Base-by-base conservation (phyloP, 1,284 basidiomycete genomes). In the Melampsora abietis-canadensis region DNA sequence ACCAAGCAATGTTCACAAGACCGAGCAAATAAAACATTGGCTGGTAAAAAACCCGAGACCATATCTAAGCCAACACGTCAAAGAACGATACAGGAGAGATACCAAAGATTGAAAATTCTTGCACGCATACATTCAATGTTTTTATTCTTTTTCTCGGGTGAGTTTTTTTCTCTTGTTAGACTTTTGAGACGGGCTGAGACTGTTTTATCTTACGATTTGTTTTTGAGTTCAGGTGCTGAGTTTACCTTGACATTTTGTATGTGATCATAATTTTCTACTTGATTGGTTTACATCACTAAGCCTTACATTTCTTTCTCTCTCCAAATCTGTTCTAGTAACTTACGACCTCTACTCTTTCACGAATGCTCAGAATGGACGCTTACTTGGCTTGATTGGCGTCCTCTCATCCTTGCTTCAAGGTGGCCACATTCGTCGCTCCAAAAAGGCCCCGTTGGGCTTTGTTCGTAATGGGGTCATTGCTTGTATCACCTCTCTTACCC, bases 331-430 rank as follows among this genome's bases (percentile, higher is more conserved):
- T 31, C 12, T 7, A 67, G 59, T 66, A 34, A 66, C 65, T 31
- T 73, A 47, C 47, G 40, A 68, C 51, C 37, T 48, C 7, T 65
- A 64, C n/a, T 44, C 51, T 34, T 59, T 63, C 27, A 74, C 68
- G 10, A 72, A 72, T 34, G 37, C 68, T 77, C 90, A 94, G 79
- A 96, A 95, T 77, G 93, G 93, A 10, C 86, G 86, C 76, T 86
- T 96, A 46, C 82, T 85, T 2, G 92, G 91, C 1, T 90, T 88
- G 63, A 94, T 95, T 78, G 93, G 93, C 27, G 86, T 96, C 78
- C 84, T 94, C 76, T 91, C 90, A 75, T 90, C 92, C 0, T 82
- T 93, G 2, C 84, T 95, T 0, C 93, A 95, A 83, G 93, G 92
- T 34, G 91, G 92, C 69, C 94, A 94, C 82, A 92, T 94, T 59